Conservation (phyloP, 441 rosid species). For the Erodium trifolium region DNA sequence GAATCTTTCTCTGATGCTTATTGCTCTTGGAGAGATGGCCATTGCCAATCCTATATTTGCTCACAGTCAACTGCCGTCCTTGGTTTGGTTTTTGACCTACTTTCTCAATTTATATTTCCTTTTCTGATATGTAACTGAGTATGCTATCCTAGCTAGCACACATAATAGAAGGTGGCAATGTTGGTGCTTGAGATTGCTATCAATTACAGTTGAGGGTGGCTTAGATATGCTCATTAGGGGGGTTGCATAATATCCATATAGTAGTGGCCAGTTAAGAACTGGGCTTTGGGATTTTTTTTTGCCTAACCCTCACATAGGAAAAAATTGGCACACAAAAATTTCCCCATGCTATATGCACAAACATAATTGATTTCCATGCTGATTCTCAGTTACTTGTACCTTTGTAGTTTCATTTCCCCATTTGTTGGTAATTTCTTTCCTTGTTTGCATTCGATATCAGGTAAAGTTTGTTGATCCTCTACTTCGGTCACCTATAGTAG, state of each 20-base stretch:
- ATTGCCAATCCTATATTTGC: slow-evolving; percentile 86
- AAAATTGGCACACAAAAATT: too few relatives aligned
- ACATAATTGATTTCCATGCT: background rate
- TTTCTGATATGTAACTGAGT: background rate
- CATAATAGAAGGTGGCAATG: too few relatives aligned
- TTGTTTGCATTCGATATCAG: slow-evolving; percentile 36
- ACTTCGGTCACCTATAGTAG: slow-evolving; percentile 69
- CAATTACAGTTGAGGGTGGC: too few relatives aligned
- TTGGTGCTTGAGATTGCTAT: too few relatives aligned
- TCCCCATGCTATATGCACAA: background rate
- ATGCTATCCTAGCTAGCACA: too few relatives aligned
- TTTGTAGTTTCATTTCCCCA: background rate
- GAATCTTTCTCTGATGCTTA: slow-evolving; percentile 65
- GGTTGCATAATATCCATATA: too few relatives aligned
- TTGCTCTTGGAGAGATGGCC: slow-evolving; percentile 86
- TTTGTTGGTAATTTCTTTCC: slow-evolving; percentile 9
- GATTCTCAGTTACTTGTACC: background rate
- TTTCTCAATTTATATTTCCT: slow-evolving; percentile 4
- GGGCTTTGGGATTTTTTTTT: too few relatives aligned
- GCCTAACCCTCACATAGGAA: too few relatives aligned
- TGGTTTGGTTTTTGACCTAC: slow-evolving; percentile 51
- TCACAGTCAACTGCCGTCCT: slow-evolving; percentile 84
- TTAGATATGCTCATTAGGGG: too few relatives aligned
- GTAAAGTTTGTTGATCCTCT: slow-evolving; percentile 81
- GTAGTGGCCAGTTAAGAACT: too few relatives aligned